Conservation (phyloP, 1,284 basidiomycete genomes). For the Leccinum fuscescens region DNA sequence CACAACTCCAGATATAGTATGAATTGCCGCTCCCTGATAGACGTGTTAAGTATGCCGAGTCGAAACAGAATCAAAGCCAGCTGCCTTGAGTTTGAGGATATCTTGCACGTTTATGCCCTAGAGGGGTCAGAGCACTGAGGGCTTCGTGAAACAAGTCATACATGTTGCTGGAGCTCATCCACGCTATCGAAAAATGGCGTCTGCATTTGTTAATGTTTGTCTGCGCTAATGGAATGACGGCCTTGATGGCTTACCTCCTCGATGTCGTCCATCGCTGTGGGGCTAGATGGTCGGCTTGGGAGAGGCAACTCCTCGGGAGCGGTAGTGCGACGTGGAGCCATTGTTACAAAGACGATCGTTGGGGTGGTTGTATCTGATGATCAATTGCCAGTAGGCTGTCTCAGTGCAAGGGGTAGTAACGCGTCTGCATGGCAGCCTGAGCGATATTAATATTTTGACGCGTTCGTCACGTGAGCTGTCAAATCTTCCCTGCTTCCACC, state of each 20-base stretch:
- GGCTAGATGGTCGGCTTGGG: slow-evolving; percentile 39
- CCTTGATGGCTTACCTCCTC: slow-evolving; percentile 39
- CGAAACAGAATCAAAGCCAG: background rate
- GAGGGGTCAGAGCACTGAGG: slow-evolving; percentile 4
- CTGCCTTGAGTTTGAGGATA: slow-evolving; percentile 86
- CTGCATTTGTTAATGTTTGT: slow-evolving; percentile 32
- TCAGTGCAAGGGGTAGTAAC: background rate
- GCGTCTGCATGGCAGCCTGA: background rate
- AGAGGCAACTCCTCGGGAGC: slow-evolving; percentile 32
- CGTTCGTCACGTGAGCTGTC: slow-evolving; percentile 23
- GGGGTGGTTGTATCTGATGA: background rate
- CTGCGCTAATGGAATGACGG: background rate
- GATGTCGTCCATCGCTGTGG: slow-evolving; percentile 39
- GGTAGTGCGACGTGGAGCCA: slow-evolving; percentile 31
- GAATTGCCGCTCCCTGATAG: slow-evolving; percentile 65
- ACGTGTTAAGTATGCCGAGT: slow-evolving; percentile 3
- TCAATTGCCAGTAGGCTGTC: background rate
- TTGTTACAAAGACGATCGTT: slow-evolving; percentile 2
- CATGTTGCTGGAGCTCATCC: slow-evolving; percentile 87
- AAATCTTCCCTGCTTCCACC: background rate
- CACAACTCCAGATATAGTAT: slow-evolving; percentile 77
- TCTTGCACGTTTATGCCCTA: slow-evolving; percentile 95
- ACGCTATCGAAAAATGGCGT: slow-evolving; percentile 70
- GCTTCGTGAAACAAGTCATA: slow-evolving; percentile 35
- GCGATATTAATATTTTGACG: slow-evolving; percentile 7